Evolutionary conservation across 352 stramenopile species (phyloP), one percentile per base, ranked within the genome.

Genomic region (Phytophthora palmivora): DNA sequence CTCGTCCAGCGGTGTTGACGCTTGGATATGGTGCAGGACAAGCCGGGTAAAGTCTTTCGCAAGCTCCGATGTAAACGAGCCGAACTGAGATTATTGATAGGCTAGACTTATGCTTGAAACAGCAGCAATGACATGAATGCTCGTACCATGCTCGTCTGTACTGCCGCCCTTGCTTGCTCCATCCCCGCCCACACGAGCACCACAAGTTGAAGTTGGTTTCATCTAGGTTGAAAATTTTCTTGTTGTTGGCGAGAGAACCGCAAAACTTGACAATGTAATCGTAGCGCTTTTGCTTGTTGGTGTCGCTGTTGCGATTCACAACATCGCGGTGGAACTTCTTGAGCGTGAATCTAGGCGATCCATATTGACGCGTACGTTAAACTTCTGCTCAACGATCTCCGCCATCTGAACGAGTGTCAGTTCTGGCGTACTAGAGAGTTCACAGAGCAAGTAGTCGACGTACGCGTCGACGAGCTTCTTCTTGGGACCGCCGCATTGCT

Each of bases 261-360:
- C 11, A 34, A 36, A 49, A 10, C 33, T 49, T 36, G 22, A 49
- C 21, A 4, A 49, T 24, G 42, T 49, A 49, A 24, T 49, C 42
- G 24, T n/a, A 47, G 8, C 41, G 41, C 12, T 47, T 47, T 10
- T 47, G 19, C 21, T 33, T 47, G 41, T 33, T 47, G 41, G 33
- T 36, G 6, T 6, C 14, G 24, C 12, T 49, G n/a, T n/a, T n/a
- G n/a, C n/a, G n/a, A n/a, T n/a, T n/a, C n/a, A n/a, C n/a, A n/a
- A n/a, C n/a, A n/a, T n/a, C n/a, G n/a, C n/a, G n/a, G n/a, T n/a
- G n/a, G n/a, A n/a, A n/a, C n/a, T n/a, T n/a, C n/a, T n/a, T n/a
- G n/a, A n/a, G n/a, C n/a, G n/a, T n/a, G n/a, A n/a, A n/a, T n/a
- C n/a, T n/a, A n/a, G 24, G 4, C 43, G 26, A 18, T 26, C 14